phyloP scores from a whole-genome alignment of 108 stramenopile genomes.

The Cyclotella baltica region DNA sequence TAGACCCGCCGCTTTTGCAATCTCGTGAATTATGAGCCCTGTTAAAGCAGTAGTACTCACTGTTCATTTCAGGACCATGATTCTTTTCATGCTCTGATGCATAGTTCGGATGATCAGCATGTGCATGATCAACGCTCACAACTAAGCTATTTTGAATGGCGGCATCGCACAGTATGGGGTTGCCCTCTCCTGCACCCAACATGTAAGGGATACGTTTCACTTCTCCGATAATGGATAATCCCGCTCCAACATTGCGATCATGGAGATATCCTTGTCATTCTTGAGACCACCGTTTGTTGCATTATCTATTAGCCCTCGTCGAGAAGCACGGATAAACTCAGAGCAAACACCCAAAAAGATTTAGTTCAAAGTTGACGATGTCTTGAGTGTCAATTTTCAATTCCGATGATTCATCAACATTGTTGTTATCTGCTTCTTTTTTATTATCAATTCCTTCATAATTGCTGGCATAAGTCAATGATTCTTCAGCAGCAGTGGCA shows the following conservation, averaged over 20 bases:
- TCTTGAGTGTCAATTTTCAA: conserved; percentile 60
- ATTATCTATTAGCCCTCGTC: conserved; percentile 80
- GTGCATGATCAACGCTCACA: conserved; percentile 93
- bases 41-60: conserved; percentile 91
- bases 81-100: conserved; percentile 91
- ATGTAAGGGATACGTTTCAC: conserved; percentile 75
- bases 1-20: conserved; percentile 72
- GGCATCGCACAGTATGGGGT: conserved; percentile 37
- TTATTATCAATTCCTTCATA: conserved; percentile 25
- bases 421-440: conserved; percentile 18
- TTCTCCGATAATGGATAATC: conserved; percentile 83
- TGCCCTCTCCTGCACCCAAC: conserved; percentile 43
- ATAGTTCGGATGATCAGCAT: conserved; percentile 99
- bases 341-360: conserved; percentile 88
- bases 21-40: conserved; percentile 86
- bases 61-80: conserved; percentile 94
- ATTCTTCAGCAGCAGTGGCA: conserved; percentile 82
- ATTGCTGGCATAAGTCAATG: conserved; percentile 59
- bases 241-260: conserved; percentile 95
- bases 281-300: conserved; percentile 51
- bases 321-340: conserved; percentile 93
- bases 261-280: conserved; percentile 72
- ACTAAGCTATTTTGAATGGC: conserved; percentile 69
- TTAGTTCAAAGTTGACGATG: conserved; percentile 94
- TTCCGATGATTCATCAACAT: conserved; percentile 63